phyloP scores from a whole-genome alignment of 768 basidiomycete genomes.

The Mycena albidolilacea region DNA sequence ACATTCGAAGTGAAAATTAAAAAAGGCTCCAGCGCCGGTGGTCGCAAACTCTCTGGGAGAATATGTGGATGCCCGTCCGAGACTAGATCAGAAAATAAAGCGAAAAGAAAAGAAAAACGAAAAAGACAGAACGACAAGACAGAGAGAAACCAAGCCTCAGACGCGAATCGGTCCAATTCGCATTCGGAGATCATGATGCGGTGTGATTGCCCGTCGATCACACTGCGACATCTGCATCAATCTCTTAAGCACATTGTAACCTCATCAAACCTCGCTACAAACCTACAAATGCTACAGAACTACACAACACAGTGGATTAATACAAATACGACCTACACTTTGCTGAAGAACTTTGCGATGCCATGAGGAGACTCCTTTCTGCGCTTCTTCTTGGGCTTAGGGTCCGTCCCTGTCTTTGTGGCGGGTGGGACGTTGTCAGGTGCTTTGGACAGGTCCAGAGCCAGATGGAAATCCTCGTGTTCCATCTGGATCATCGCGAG shows the following conservation, averaged over 20 bases:
- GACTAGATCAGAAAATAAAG: constrained; percentile 40
- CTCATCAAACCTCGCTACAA: no score
- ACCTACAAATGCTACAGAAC: neutral
- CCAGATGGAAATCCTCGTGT: constrained; percentile 93
- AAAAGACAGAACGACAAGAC: constrained; percentile 30
- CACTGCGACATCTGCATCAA: constrained; percentile 3
- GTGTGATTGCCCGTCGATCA: neutral
- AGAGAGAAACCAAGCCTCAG: constrained; percentile 9
- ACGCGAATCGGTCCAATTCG: neutral
- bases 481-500: constrained; percentile 70
- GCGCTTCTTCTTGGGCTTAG: constrained; percentile 49
- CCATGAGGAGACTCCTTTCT: constrained; percentile 46
- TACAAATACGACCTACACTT: constrained; percentile 1
- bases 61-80: constrained; percentile 42
- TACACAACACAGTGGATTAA: neutral
- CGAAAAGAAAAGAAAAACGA: constrained; percentile 23
- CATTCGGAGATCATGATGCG: constrained; percentile 1
- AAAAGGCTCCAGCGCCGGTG: constrained; percentile 36
- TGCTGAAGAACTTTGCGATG: constrained; percentile 64
- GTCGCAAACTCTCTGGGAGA: constrained; percentile 43
- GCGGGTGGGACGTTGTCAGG: constrained; percentile 41
- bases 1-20: constrained; percentile 32
- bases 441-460: constrained; percentile 77
- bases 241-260: constrained; percentile 6
- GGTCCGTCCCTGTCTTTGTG: constrained; percentile 38